Conservation (phyloP, 495 filamentous ascomycete species). For the Annulohypoxylon stygium region DNA sequence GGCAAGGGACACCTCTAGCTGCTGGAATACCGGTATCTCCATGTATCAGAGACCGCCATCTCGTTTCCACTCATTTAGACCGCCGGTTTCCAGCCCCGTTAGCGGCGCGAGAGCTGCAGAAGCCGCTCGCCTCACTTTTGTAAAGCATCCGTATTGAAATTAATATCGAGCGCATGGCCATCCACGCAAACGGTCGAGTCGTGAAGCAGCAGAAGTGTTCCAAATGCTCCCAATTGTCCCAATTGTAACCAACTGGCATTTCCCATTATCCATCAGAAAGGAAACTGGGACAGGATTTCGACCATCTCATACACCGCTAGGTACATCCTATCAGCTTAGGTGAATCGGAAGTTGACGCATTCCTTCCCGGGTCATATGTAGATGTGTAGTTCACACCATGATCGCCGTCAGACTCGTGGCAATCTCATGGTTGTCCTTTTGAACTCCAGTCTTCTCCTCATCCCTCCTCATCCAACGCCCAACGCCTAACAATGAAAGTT, state of each 20-base stretch:
- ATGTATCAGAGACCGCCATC: slow-evolving; percentile 4
- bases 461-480: slow-evolving; percentile 26
- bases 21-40: slow-evolving; percentile 1
- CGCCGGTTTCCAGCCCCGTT: slow-evolving; percentile 46
- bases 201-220: slow-evolving; percentile 10
- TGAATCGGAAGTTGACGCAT: slow-evolving; percentile 45
- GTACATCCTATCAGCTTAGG: slow-evolving; percentile 35
- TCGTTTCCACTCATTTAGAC: slow-evolving; percentile 30
- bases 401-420: slow-evolving; percentile 45
- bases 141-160: slow-evolving; percentile 37
- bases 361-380: slow-evolving; percentile 22
- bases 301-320: slow-evolving; percentile 39
- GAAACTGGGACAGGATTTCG: slow-evolving; percentile 30
- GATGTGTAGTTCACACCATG: slow-evolving; percentile 32
- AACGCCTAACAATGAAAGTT: slow-evolving; percentile 16
- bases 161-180: slow-evolving; percentile 47
- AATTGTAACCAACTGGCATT: slow-evolving; percentile 30
- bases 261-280: slow-evolving; percentile 25
- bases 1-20: neutral
- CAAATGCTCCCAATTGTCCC: slow-evolving; percentile 2
- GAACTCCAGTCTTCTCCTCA: neutral
- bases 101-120: slow-evolving; percentile 18
- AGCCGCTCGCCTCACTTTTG: slow-evolving; percentile 48
- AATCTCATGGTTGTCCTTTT: slow-evolving; percentile 36
- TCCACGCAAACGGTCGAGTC: slow-evolving; percentile 36